phyloP scores from a whole-genome alignment of 176 grass and related monocot genomes.

The Triticum dicoccoides region DNA sequence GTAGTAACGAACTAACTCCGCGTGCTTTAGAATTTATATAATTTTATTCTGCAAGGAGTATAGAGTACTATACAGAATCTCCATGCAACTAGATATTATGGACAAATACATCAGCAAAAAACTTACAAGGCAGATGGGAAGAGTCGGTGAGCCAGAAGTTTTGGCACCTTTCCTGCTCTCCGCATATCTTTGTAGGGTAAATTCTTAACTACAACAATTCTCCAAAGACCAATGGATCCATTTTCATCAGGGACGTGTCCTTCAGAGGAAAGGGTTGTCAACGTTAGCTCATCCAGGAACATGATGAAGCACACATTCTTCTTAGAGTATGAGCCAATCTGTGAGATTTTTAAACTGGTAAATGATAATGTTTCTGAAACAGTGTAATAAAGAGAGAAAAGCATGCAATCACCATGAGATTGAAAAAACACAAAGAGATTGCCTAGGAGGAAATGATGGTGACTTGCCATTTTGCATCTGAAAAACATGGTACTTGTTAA shows the following conservation, averaged over 20 bases:
- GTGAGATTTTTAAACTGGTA: conserved; percentile 50
- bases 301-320: conserved; percentile 95
- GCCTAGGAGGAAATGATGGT: neutral
- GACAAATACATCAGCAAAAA: neutral
- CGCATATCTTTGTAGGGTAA: conserved; percentile 77
- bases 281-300: conserved; percentile 87
- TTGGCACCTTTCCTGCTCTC: conserved; percentile 87
- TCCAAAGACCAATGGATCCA: conserved; percentile 79
- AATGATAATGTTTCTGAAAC: conserved; percentile 27
- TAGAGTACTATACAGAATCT: conserved; percentile 1
- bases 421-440: neutral
- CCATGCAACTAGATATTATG: conserved; percentile 4
- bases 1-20: neutral
- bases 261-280: conserved; percentile 82
- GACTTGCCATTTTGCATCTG: conserved; percentile 20
- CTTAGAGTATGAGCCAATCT: conserved; percentile 76
- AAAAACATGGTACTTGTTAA: conserved; percentile 5
- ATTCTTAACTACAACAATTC: conserved; percentile 71
- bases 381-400: neutral
- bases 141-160: conserved; percentile 82
- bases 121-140: conserved; percentile 79
- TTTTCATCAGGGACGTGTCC: conserved; percentile 60
- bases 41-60: neutral
- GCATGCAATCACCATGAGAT: conserved; percentile 9
- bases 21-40: neutral